phyloP scores from a whole-genome alignment of 331 rosid species.

The Stylosanthes scabra region DNA sequence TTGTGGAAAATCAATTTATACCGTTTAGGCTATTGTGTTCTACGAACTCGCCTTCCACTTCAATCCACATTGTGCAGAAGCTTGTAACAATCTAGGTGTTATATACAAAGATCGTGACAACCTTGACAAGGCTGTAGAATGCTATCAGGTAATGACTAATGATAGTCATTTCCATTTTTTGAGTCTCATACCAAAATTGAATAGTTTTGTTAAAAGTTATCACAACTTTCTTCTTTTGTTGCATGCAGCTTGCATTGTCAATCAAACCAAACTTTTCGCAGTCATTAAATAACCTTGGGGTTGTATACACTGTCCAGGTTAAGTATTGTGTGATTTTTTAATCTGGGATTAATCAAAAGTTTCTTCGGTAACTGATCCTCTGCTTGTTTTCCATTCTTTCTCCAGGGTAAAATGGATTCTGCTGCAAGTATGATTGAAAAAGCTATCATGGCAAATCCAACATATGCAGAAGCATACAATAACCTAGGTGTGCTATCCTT shows the following conservation, averaged over 20 bases:
- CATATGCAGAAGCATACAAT: slow-evolving; percentile 97
- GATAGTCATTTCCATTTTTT: slow-evolving; percentile 7
- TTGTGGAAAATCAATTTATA: slow-evolving; percentile 37
- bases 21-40: slow-evolving; percentile 90
- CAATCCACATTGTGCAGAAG: slow-evolving; percentile 97
- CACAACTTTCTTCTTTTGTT: neutral
- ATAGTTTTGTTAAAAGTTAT: neutral
- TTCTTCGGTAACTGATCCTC: slow-evolving; percentile 34
- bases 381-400: slow-evolving; percentile 28
- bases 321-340: slow-evolving; percentile 33
- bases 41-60: slow-evolving; percentile 99
- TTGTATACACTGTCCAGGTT: slow-evolving; percentile 98
- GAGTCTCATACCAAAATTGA: slow-evolving; percentile 23
- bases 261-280: slow-evolving; percentile 96
- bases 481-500: slow-evolving; percentile 70
- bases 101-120: slow-evolving; percentile 97
- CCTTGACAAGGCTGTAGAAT: slow-evolving; percentile 98
- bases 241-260: slow-evolving; percentile 80
- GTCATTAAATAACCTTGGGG: slow-evolving; percentile 98
- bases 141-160: slow-evolving; percentile 88
- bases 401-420: slow-evolving; percentile 98
- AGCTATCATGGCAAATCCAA: slow-evolving; percentile 95
- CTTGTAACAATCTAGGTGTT: slow-evolving; percentile 97
- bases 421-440: slow-evolving; percentile 99
- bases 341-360: slow-evolving; percentile 31